phyloP scores from a whole-genome alignment of 176 grass and related monocot genomes.

The Aegilops longissima region DNA sequence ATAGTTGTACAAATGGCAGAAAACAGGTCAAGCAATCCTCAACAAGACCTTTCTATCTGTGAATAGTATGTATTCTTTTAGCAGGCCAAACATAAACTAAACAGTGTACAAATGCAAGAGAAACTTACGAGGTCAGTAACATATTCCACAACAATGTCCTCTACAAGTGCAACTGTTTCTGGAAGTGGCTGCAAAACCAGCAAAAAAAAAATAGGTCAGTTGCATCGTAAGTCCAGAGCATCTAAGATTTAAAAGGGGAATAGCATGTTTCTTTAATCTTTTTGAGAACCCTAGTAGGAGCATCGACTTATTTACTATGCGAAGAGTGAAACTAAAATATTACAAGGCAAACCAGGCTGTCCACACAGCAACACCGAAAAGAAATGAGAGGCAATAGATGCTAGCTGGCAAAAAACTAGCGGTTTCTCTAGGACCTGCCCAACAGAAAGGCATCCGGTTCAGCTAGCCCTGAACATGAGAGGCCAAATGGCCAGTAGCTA shows the following conservation, averaged over 20 bases:
- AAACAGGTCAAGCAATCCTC: not conserved
- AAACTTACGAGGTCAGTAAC: slow-evolving; percentile 89
- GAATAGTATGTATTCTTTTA: not conserved
- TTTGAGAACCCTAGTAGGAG: not conserved
- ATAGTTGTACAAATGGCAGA: not conserved
- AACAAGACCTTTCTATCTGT: not conserved
- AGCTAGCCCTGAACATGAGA: not conserved
- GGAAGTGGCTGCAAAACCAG: slow-evolving; percentile 83
- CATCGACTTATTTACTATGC: not conserved
- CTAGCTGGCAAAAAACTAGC: not conserved
- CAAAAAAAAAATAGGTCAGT: slow-evolving; percentile 20
- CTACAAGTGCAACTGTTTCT: slow-evolving; percentile 91
- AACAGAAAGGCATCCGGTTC: not conserved
- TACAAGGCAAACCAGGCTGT: not conserved
- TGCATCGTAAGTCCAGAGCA: not conserved
- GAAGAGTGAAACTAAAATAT: not conserved
- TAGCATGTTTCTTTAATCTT: not conserved
- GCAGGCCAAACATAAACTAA: slow-evolving; percentile 6
- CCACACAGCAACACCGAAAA: not conserved
- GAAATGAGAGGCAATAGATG: not conserved
- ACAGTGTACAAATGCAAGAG: not conserved
- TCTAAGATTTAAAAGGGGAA: not conserved
- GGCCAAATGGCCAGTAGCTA: not conserved
- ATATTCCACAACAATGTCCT: slow-evolving; percentile 95
- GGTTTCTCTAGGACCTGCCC: not conserved